A percentile compares a stretch with the other conserved stretches of the same genome.
These are phyloP conservation scores for Linnemannia schmuckeri DNA, from an alignment of 192 early-diverging fungal species.

Conservation along the genomic window DNA sequence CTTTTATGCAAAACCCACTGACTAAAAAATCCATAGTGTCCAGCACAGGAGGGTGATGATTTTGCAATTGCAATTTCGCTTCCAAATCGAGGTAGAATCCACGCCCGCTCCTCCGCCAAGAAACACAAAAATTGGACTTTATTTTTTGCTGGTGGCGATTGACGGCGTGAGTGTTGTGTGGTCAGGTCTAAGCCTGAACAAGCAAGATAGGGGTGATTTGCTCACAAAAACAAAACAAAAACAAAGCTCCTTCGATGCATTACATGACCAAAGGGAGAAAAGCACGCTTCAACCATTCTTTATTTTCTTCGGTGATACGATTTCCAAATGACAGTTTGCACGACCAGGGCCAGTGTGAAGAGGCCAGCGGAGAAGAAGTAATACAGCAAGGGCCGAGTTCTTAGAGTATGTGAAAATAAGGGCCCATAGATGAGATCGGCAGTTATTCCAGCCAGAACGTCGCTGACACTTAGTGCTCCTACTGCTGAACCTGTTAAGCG, in stretches of 20 bases:
- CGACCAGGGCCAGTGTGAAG: background rate
- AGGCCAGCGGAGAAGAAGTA: background rate
- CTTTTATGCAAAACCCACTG: background rate
- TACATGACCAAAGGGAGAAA: background rate
- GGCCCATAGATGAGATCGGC: background rate
- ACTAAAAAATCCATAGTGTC: background rate
- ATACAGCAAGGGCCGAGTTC: background rate
- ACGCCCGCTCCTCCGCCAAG: background rate
- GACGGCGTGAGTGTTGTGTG: background rate
- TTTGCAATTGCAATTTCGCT: background rate
- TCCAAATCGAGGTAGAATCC: background rate
- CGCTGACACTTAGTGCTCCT: background rate
- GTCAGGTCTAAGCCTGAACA: background rate
- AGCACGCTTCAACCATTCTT: background rate
- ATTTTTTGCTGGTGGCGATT: background rate
- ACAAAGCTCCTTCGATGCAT: too few relatives aligned
- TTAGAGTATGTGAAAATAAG: background rate
- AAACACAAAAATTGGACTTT: background rate
- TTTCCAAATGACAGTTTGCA: background rate
- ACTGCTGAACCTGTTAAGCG: background rate
- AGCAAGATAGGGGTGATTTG: background rate
- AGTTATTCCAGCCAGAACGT: background rate
- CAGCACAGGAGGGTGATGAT: background rate
- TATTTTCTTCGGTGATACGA: slow-evolving; percentile 3
- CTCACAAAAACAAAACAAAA: background rate